Percentiles rank a stretch among this genome's conserved stretches.
Conservation (phyloP, 306 rosid genomes). For the Vigna unguiculata region DNA sequence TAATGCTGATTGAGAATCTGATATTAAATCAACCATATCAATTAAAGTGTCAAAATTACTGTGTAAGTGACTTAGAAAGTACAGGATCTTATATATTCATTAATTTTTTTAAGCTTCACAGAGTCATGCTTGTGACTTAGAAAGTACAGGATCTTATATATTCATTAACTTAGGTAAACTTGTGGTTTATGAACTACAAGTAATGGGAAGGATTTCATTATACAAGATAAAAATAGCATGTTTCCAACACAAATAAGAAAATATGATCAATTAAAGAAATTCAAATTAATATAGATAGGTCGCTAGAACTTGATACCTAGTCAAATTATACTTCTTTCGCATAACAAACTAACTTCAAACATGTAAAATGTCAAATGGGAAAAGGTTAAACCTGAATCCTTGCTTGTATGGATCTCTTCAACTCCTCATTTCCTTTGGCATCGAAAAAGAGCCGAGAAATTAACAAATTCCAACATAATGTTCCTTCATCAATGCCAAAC, state of each 20-base stretch:
- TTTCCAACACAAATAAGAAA: constrained; percentile 16
- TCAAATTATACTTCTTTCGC: constrained; percentile 6
- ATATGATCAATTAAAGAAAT: constrained; percentile 33
- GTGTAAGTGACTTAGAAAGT: constrained; percentile 6
- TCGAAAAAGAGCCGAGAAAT: constrained; percentile 91
- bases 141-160: constrained; percentile 19
- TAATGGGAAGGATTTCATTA: constrained; percentile 16
- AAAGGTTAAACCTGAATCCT: constrained; percentile 77
- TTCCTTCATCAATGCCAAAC: constrained; percentile 76
- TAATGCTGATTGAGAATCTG: background rate
- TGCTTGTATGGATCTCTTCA: constrained; percentile 67
- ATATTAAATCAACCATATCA: constrained; percentile 10
- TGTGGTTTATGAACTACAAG: constrained; percentile 22
- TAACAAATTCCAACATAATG: constrained; percentile 84
- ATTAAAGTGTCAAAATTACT: constrained; percentile 4
- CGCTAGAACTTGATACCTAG: constrained; percentile 25
- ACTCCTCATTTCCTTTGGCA: constrained; percentile 59
- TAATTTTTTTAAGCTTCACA: constrained; percentile 20
- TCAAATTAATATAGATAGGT: background rate
- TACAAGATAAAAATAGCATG: constrained; percentile 29
- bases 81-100: constrained; percentile 7
- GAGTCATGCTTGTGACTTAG: constrained; percentile 7
- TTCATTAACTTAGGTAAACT: constrained; percentile 11
- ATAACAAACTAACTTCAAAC: constrained; percentile 20
- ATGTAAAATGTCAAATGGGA: constrained; percentile 27